phyloP scores from a whole-genome alignment of 352 stramenopile genomes.

The Globisporangium lucens region DNA sequence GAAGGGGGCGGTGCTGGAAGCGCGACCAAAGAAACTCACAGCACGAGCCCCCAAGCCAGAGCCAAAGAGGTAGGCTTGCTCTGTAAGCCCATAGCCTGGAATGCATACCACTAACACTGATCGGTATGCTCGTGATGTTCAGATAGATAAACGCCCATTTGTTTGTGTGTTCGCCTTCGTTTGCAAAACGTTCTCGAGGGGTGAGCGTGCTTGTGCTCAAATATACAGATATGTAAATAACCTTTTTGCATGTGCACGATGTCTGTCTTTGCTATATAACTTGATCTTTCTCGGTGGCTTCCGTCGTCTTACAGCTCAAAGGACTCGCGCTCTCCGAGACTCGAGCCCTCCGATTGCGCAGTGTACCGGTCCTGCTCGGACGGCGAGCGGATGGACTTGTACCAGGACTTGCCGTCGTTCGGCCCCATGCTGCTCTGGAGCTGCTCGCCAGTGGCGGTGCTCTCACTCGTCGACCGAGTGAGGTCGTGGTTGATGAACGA shows the following conservation, averaged over 20 bases:
- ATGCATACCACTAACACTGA: background rate
- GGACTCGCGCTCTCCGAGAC: slow-evolving; percentile 37
- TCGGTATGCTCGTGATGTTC: background rate
- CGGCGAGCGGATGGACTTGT: slow-evolving; percentile 56
- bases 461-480: slow-evolving; percentile 6
- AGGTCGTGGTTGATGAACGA: slow-evolving; percentile 14
- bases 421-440: background rate
- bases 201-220: background rate
- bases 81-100: background rate
- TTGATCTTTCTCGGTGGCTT: slow-evolving; percentile 11
- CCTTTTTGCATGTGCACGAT: background rate
- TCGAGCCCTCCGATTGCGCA: slow-evolving; percentile 28
- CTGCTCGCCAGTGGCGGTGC: background rate
- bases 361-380: slow-evolving; percentile 35
- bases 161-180: background rate
- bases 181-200: background rate
- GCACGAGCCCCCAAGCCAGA: slow-evolving; percentile 21
- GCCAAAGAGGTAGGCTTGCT: slow-evolving; percentile 7
- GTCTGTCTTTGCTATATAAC: background rate
- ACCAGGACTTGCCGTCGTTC: slow-evolving; percentile 31
- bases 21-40: slow-evolving; percentile 51
- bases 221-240: slow-evolving; percentile 22
- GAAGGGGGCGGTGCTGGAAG: slow-evolving; percentile 73
- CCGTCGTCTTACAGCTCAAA: slow-evolving; percentile 51
- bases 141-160: background rate